Evolutionary conservation across 2,329 filamentous ascomycete species (phyloP), one percentile per base, ranked within the genome.

Genomic region (Chaetomium sp.): DNA sequence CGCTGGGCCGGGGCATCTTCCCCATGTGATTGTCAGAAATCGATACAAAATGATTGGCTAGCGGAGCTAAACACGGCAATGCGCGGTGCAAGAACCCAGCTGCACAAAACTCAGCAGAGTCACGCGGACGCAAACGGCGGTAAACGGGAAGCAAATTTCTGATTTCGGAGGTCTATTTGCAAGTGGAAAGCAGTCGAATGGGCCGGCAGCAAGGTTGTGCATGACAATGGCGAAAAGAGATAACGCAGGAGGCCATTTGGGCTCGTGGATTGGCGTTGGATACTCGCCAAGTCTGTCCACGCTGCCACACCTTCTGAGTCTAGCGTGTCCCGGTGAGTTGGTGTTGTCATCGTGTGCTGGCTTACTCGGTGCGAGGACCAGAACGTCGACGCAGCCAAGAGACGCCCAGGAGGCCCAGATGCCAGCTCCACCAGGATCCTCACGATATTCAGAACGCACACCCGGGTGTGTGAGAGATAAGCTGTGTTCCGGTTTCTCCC

Each of bases 91-190:
- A 45, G 56, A 31, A 55, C 27, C 38, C 35, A 19, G 53, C 53
- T 23, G 4, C 12, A 12, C 23, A 42, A 54, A 64, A 42, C 31
- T 19, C 25, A 55, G 33, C 42, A 31, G 31, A 35, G 68, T 70
- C 68, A 68, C 68, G 68, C 57, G 68, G 51, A 67, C 64, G 23
- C 25, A 68, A 68, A 61, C 60, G 60, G 68, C 67, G 68, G 68
- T 69, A 67, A 68, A 54, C 42, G 12, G 19, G 23, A 25, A 50
- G 25, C 23, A 21, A 56, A 53, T 23, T 12, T 49, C 13, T 9
- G 45, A 47, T 10, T 51, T 33, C 29, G 38, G 12, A 27, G 13
- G 29, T 27, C 21, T 29, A 23, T 57, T 50, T 38, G 35, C n/a
- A 47, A 19, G 27, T 47, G 38, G 45, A 38, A 29, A 60, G 27